phyloP scores from a whole-genome alignment of 495 filamentous ascomycete genomes.

The Trichoderma virens region DNA sequence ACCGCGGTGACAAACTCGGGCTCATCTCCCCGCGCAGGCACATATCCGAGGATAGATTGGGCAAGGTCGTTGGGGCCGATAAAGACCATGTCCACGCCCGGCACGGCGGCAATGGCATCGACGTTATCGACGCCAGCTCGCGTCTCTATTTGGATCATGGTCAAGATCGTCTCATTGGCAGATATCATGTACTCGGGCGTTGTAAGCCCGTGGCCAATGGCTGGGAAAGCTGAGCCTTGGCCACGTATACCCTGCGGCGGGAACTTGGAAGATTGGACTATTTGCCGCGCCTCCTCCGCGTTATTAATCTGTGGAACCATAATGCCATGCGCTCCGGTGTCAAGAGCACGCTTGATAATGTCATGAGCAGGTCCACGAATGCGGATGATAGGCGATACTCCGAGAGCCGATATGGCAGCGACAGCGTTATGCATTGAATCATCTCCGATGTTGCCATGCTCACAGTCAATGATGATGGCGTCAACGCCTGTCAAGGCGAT shows the following conservation, averaged over 20 bases:
- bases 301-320: conserved; percentile 38
- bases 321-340: conserved; percentile 43
- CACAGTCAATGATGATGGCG: conserved; percentile 27
- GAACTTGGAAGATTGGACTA: conserved; percentile 39
- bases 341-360: conserved; percentile 45
- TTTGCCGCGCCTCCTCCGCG: conserved; percentile 33
- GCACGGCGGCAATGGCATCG: conserved; percentile 43
- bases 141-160: conserved; percentile 57
- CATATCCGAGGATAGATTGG: conserved; percentile 19
- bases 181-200: conserved; percentile 45
- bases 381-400: conserved; percentile 41
- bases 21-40: conserved; percentile 20
- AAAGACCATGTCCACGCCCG: conserved; percentile 30
- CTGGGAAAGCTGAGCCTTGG: conserved; percentile 40
- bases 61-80: conserved; percentile 31
- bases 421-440: conserved; percentile 57
- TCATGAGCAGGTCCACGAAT: conserved; percentile 38
- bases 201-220: conserved; percentile 25
- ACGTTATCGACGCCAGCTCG: conserved; percentile 47
- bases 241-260: conserved; percentile 40
- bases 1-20: conserved; percentile 27
- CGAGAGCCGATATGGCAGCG: conserved; percentile 34
- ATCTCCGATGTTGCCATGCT: conserved; percentile 33
- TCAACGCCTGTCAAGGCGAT: conserved; percentile 33
- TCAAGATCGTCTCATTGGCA: conserved; percentile 47